Percentiles rank a stretch among this genome's conserved stretches.
Conservation (phyloP, 768 basidiomycete species). For the Mycena filopes region DNA sequence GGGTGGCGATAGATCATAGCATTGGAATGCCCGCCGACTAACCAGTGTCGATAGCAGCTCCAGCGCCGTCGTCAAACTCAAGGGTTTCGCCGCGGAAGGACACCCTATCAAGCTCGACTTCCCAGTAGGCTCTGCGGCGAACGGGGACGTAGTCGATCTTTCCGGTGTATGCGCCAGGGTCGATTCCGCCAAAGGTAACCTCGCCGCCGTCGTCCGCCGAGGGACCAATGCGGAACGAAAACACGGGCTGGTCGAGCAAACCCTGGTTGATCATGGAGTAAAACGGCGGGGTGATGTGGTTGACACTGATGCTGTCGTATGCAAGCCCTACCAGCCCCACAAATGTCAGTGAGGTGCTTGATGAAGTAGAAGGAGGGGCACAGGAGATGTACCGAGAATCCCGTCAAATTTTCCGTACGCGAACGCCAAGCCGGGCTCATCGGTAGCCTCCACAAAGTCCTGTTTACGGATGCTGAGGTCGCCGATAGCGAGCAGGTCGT, state of each 20-base stretch:
- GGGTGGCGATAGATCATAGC: conserved; percentile 2
- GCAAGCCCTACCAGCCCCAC: conserved; percentile 86
- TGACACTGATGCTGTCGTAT: conserved; percentile 96
- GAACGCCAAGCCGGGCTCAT: conserved; percentile 97
- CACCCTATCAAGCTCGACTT: conserved; percentile 92
- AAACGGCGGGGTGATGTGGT: conserved; percentile 92
- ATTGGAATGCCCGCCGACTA: conserved; percentile 4
- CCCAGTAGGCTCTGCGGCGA: conserved; percentile 97
- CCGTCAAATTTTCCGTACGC: conserved; percentile 88
- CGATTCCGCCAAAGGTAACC: conserved; percentile 91
- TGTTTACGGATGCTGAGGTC: conserved; percentile 79
- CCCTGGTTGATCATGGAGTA: conserved; percentile 89
- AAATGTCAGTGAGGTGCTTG: neutral
- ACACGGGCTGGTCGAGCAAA: conserved; percentile 87
- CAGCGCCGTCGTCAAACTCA: too few relatives aligned
- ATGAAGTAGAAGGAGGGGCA: conserved; percentile 69
- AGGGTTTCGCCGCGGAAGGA: conserved; percentile 90
- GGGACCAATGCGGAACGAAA: conserved; percentile 92
- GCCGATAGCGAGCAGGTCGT: conserved; percentile 82
- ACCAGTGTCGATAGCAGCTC: conserved; percentile 70
- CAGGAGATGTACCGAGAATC: neutral
- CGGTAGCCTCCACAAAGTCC: conserved; percentile 94
- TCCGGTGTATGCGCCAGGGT: conserved; percentile 79
- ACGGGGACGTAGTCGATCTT: conserved; percentile 88
- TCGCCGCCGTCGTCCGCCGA: conserved; percentile 92